Base-by-base conservation (phyloP, 2,329 filamentous ascomycete genomes). In the Colletotrichum kahawae region DNA sequence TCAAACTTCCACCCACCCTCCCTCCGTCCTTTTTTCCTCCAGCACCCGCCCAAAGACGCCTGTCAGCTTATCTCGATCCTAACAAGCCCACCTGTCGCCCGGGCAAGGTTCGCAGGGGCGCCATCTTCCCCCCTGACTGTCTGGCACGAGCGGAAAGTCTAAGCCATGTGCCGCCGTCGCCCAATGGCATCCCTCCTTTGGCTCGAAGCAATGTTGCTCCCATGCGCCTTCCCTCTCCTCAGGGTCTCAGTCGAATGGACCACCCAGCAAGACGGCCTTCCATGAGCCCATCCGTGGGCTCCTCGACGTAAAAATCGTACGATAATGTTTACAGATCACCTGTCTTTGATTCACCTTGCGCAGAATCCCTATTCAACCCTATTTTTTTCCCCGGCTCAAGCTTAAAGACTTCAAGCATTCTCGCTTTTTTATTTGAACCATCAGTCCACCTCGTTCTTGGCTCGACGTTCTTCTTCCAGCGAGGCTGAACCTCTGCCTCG, bases 241-340 rank as follows among this genome's bases (percentile, higher is more conserved):
- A n/a, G 54, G 69, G 63, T 72, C 36, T 67, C 69, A 67, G 56
- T 51, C 57, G 63, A 38, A 43, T 70, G 57, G 68, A 72, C 63
- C 63, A 72, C 72, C 69, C 43, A 75, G 72, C 69, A 72, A 72
- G 43, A 67, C 38, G 66, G 43, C 36, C 67, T 66, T 70, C 66
- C 62, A 76, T 76, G 71, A 67, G 67, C 43, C 74, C 74, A 76
- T 74, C 67, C 67, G 62, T 64, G 67, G 38, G 54, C 36, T 43
- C 74, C 65, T 68, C 43, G 27, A 71, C 67, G 67, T 75, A 71
- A 75, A 48, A 76, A 57, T 76, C 74, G 74, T 76, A 76, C 74
- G 74, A 76, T 71, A 33, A 38, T 76, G 74, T 76, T 76, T 75
- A 75, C 62, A 71, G 71, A 76, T 76, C 74, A 75, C 62, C 74